phyloP scores from a whole-genome alignment of 1,139 yeast species.

The Blastobotrys buckinghamii region DNA sequence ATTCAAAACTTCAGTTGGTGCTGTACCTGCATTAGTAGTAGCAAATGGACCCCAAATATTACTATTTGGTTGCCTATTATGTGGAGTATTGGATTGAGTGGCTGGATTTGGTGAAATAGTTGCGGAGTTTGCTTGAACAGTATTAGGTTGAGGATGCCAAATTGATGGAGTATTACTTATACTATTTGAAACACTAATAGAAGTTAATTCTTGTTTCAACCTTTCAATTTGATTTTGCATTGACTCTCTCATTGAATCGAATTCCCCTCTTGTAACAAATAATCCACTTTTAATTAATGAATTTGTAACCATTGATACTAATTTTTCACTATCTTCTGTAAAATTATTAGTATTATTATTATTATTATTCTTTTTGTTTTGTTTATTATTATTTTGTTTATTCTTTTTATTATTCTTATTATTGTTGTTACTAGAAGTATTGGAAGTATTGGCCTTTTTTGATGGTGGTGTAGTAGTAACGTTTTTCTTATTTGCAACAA shows the following conservation, averaged over 20 bases:
- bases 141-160: background rate
- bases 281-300: conserved; percentile 16
- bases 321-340: conserved; percentile 6
- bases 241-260: conserved; percentile 10
- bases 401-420: no score
- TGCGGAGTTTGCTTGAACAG: background rate
- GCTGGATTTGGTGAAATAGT: background rate
- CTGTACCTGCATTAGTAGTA: background rate
- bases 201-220: background rate
- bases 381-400: no score
- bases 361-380: no score
- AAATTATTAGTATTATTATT: no score
- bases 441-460: background rate
- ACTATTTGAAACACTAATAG: background rate
- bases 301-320: conserved; percentile 10
- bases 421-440: background rate
- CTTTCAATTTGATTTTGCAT: conserved; percentile 3
- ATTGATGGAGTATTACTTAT: background rate
- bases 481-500: background rate
- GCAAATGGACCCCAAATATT: conserved; percentile 9
- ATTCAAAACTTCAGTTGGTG: no score
- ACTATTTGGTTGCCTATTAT: background rate
- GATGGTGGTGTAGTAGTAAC: background rate
- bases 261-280: conserved; percentile 18
- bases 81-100: background rate